Percentiles rank a stretch among this genome's conserved stretches.
Conservation (phyloP, 1,284 basidiomycete species). For the Trichosporon sp. region DNA sequence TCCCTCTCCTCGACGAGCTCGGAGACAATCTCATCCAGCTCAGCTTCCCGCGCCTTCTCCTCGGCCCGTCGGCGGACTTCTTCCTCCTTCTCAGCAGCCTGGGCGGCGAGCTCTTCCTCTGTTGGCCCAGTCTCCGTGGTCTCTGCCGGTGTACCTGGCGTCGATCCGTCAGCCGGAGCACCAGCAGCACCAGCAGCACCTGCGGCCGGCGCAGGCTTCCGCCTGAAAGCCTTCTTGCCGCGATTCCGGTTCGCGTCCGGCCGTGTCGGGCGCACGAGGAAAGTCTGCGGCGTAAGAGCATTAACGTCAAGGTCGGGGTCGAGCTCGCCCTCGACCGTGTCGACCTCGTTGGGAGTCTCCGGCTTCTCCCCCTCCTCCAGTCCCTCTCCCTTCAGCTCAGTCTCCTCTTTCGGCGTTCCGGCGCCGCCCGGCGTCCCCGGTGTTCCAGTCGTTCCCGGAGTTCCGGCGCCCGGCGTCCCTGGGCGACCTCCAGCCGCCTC, state of each 20-base stretch:
- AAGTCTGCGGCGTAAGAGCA: conserved; percentile 44
- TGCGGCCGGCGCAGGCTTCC: conserved; percentile 22
- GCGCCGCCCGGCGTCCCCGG: background rate
- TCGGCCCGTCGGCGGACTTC: background rate
- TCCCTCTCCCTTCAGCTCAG: background rate
- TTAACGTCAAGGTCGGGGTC: conserved; percentile 29
- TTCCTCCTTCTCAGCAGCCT: background rate
- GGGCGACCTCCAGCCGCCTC: conserved; percentile 17
- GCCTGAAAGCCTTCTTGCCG: conserved; percentile 37
- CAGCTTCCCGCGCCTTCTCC: conserved; percentile 58
- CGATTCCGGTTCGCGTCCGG: conserved; percentile 44
- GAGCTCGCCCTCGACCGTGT: background rate
- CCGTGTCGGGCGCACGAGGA: conserved; percentile 44
- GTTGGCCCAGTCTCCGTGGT: background rate
- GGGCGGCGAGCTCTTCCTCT: background rate
- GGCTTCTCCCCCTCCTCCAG: conserved; percentile 11
- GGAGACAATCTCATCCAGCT: conserved; percentile 50
- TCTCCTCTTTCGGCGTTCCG: conserved; percentile 7
- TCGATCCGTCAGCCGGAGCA: background rate
- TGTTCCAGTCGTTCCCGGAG: background rate
- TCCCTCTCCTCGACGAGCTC: conserved; percentile 63
- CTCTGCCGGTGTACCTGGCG: background rate
- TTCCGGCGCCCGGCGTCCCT: background rate
- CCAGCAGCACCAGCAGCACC: background rate
- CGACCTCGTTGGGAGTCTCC: conserved; percentile 7